Percentiles rank a stretch among this genome's conserved stretches.
Evolutionary conservation across 495 filamentous ascomycete species (phyloP).

Genomic region (Chaetomium tenue): DNA sequence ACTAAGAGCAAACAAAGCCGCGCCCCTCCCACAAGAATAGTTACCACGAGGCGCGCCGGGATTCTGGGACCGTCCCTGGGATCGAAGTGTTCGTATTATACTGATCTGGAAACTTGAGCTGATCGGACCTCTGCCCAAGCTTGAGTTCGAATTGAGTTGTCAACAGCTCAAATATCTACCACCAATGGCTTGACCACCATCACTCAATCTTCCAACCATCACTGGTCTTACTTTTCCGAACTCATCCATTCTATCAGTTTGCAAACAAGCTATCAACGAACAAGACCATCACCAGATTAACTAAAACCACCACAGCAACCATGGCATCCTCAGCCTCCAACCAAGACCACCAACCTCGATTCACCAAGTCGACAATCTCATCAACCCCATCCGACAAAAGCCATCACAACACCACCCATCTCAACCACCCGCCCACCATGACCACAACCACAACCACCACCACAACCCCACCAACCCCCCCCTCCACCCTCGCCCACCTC

Average conservation of each 20-base stretch:
- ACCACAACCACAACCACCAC: slow-evolving; percentile 11
- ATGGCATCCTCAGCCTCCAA: not conserved
- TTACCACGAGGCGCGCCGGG: slow-evolving; percentile 1
- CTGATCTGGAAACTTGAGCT: not conserved
- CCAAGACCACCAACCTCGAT: not conserved
- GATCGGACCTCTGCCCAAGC: not conserved
- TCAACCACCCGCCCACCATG: not conserved
- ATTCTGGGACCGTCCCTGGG: not conserved
- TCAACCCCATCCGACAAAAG: not conserved
- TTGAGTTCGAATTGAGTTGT: not conserved
- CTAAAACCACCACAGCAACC: not conserved
- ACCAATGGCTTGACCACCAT: not conserved
- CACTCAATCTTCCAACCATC: not conserved
- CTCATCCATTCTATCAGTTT: not conserved
- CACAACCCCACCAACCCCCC: slow-evolving; percentile 3
- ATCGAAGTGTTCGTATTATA: not conserved
- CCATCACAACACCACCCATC: not conserved
- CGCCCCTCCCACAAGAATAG: slow-evolving; percentile 4
- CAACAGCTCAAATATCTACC: not conserved
- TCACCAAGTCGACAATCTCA: not conserved
- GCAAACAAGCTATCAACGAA: not conserved
- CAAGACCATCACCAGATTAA: slow-evolving; percentile 1
- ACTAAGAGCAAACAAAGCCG: slow-evolving; percentile 31
- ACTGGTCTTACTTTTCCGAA: not conserved
- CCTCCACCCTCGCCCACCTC: slow-evolving; percentile 46